A percentile compares a stretch with the other conserved stretches of the same genome.
phyloP scores from a whole-genome alignment of 306 rosid species.

The Phaseolus lunatus region DNA sequence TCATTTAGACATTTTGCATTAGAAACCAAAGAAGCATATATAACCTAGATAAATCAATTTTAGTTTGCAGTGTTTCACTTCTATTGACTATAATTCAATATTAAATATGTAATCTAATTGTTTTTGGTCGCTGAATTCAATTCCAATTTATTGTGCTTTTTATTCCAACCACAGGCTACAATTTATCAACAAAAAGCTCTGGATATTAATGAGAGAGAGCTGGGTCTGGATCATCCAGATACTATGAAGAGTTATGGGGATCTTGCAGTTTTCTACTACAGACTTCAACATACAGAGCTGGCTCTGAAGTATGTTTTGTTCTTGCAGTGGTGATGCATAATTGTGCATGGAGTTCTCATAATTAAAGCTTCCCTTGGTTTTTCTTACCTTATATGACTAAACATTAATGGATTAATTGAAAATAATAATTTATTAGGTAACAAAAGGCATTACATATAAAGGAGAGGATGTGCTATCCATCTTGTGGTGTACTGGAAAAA shows the following conservation, averaged over 20 bases:
- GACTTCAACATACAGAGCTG: conserved; percentile 87
- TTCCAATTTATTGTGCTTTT: conserved; percentile 33
- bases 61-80: conserved; percentile 3
- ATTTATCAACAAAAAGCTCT: conserved; percentile 90
- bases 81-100: not conserved
- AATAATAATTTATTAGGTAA: not conserved
- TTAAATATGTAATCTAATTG: not conserved
- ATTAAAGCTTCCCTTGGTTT: not conserved
- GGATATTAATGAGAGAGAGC: conserved; percentile 90
- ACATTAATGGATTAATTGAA: not conserved
- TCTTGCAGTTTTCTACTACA: conserved; percentile 90
- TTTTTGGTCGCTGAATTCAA: conserved; percentile 20
- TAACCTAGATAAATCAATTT: not conserved
- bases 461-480: not conserved
- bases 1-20: conserved; percentile 40
- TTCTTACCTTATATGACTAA: not conserved
- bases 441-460: not conserved
- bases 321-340: conserved; percentile 35
- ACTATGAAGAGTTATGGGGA: conserved; percentile 96
- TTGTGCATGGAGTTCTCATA: conserved; percentile 7
- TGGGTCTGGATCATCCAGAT: conserved; percentile 95
- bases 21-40: not conserved
- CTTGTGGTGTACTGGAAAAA: not conserved
- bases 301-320: conserved; percentile 81
- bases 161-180: conserved; percentile 69